Conservation (phyloP, 345 rosid species). For the Viola odorata region DNA sequence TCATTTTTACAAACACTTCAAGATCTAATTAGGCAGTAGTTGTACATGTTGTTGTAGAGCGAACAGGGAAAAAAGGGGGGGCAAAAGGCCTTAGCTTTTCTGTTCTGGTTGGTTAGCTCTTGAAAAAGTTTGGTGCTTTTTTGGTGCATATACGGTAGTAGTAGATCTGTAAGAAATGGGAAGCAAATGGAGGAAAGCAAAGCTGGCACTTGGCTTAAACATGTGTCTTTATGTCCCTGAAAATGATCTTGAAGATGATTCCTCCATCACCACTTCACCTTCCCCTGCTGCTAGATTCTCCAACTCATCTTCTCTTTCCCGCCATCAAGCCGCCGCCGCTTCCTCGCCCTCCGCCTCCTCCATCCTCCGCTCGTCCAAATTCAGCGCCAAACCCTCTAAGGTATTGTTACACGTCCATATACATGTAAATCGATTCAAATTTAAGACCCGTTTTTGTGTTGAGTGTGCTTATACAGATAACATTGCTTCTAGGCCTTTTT, state of each 20-base stretch:
- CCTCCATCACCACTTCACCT: slow-evolving; percentile 19
- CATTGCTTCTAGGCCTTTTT: too few species aligned
- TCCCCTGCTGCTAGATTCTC: slow-evolving; percentile 30
- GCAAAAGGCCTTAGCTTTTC: too few species aligned
- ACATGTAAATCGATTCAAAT: neutral
- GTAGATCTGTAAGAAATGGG: slow-evolving; percentile 43
- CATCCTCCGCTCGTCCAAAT: slow-evolving; percentile 50
- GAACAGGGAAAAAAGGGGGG: too few species aligned
- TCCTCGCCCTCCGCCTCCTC: slow-evolving; percentile 71
- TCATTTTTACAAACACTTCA: too few species aligned
- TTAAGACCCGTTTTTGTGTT: slow-evolving; percentile 1
- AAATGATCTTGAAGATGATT: slow-evolving; percentile 10
- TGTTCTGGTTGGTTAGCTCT: too few species aligned
- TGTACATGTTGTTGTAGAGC: too few species aligned
- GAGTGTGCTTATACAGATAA: neutral
- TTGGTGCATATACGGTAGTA: neutral
- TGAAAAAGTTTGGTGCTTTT: neutral
- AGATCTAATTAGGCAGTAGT: too few species aligned
- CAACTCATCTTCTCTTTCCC: slow-evolving; percentile 14
- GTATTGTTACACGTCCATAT: slow-evolving; percentile 17
- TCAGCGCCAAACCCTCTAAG: slow-evolving; percentile 51
- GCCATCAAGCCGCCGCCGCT: slow-evolving; percentile 18
- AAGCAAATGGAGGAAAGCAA: slow-evolving; percentile 82
- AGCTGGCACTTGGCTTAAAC: slow-evolving; percentile 64
- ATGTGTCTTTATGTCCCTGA: slow-evolving; percentile 65